Percentiles rank a stretch among this genome's conserved stretches.
phyloP scores from a whole-genome alignment of 805 yeast species.

The Lipomyces chichibuensis region DNA sequence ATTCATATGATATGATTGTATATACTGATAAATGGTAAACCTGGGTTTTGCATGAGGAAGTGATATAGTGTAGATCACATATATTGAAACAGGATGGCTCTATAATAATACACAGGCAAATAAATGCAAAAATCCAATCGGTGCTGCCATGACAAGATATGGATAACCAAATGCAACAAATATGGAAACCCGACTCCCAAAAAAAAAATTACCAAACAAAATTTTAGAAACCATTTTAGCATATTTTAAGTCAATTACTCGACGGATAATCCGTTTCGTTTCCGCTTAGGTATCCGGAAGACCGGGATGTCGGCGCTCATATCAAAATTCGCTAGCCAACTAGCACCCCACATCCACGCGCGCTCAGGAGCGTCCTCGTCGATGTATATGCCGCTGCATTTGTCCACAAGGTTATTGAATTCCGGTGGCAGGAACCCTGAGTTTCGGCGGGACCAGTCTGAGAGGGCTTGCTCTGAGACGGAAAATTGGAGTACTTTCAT shows the following conservation, averaged over 20 bases:
- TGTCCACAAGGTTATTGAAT: slow-evolving; percentile 60
- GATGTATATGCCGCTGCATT: slow-evolving; percentile 71
- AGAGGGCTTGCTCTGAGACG: slow-evolving; percentile 45
- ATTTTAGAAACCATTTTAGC: not conserved
- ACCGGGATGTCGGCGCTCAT: slow-evolving; percentile 53
- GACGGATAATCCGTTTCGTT: slow-evolving; percentile 52
- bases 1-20: not conserved
- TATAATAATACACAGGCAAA: not conserved
- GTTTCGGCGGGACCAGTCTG: slow-evolving; percentile 80
- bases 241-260: slow-evolving; percentile 35
- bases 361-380: slow-evolving; percentile 49
- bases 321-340: slow-evolving; percentile 80
- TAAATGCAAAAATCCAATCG: not conserved
- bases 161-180: not conserved
- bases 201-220: not conserved
- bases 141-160: not conserved
- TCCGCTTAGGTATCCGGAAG: slow-evolving; percentile 44
- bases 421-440: slow-evolving; percentile 73
- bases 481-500: slow-evolving; percentile 74
- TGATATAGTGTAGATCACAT: not conserved
- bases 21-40: not conserved
- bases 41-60: not conserved
- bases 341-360: slow-evolving; percentile 86
- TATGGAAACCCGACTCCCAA: not conserved
- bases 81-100: not conserved